A percentile compares a stretch with the other conserved stretches of the same genome.
Conservation (phyloP, 495 filamentous ascomycete genomes). For the Penicillium coprophilum region DNA sequence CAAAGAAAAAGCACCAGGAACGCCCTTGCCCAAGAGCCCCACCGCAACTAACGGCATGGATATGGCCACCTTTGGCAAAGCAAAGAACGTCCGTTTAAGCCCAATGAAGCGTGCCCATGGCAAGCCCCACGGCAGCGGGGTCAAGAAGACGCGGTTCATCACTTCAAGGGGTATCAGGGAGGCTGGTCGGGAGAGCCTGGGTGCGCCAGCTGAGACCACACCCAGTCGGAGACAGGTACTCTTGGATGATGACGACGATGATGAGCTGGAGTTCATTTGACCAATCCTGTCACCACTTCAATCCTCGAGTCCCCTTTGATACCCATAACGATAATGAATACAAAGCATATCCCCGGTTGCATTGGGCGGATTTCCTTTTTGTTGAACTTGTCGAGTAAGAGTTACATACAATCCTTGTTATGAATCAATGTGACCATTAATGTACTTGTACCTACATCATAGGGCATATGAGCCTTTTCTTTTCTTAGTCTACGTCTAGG, state of each 20-base stretch:
- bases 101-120: constrained; percentile 60
- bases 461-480: background rate
- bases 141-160: constrained; percentile 81
- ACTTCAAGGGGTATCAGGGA: constrained; percentile 74
- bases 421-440: background rate
- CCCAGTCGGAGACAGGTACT: constrained; percentile 29
- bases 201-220: constrained; percentile 43
- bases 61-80: constrained; percentile 34
- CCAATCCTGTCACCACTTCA: background rate
- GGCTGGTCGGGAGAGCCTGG: constrained; percentile 72
- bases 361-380: constrained; percentile 15
- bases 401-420: background rate
- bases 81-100: constrained; percentile 59
- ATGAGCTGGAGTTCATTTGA: constrained; percentile 58
- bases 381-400: background rate
- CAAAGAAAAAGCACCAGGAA: constrained; percentile 9
- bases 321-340: constrained; percentile 20
- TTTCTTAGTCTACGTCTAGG: background rate
- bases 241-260: constrained; percentile 46
- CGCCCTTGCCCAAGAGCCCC: constrained; percentile 15
- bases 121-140: constrained; percentile 36
- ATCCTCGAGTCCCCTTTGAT: background rate
- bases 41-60: constrained; percentile 23
- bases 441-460: constrained; percentile 13
- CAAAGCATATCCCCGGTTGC: constrained; percentile 15